Evolutionary conservation across 2,329 filamentous ascomycete genomes (phyloP), one percentile per base, ranked within the genome.

Genomic region (Lasiodiplodia citricola): DNA sequence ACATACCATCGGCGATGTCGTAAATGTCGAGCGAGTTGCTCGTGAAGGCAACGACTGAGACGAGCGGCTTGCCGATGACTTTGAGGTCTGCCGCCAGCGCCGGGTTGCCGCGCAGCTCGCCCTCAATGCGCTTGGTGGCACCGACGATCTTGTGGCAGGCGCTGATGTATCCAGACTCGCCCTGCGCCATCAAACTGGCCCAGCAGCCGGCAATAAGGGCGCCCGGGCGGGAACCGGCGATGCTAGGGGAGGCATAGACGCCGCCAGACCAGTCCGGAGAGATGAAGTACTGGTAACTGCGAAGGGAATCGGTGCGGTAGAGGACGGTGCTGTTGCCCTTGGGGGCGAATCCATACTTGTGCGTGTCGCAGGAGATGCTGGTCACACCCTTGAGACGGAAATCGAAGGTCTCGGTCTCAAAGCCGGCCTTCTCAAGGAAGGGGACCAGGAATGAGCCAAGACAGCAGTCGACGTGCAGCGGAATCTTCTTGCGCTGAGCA

Each of bases 311-410:
- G 56, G 89, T 92, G 74, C 96, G 93, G 86, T 99, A 99, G 52
- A 99, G 86, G 16, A 97, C 87, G 1, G 94, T 96, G 65, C 92
- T 96, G 86, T 97, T 99, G 73, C 96, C 96, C 84, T 99, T 99
- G 66, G 96, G 96, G 1, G 96, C 96, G 78, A 99, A 99, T 47
- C 96, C 96, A 79, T 99, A 99, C 81, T 99, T 99, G 87, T 99
- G 96, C 2, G 96, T 99, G 79, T 99, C 96, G 80, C 94, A 96
- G 73, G 90, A 94, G 80, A 99, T 98, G 80, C 91, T 95, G 3
- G 95, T 97, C 47, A 99, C 96, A 74, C 96, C 96, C 73, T 92
- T 93, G 69, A 96, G 89, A 68, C 92, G 90, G 87, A 99, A 99
- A 80, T 99, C 96, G 77, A 98, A 98, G 5, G 89, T 90, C 73